Evolutionary conservation across 345 rosid species (phyloP).

Genomic region (Citrus unshiu): DNA sequence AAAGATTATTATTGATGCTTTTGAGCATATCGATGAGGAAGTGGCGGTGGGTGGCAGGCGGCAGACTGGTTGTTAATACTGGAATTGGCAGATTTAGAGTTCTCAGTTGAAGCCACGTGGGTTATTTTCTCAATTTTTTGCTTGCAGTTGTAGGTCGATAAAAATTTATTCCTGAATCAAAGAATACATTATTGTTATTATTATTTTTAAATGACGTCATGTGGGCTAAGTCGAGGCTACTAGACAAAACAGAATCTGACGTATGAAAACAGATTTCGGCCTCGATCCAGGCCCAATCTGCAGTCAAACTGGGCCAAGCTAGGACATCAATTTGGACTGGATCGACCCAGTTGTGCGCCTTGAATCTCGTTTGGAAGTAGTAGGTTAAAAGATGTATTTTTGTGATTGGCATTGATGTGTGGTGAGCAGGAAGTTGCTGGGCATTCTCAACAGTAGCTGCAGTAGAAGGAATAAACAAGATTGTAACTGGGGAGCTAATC

Average conservation of each 20-base stretch:
- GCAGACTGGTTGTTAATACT: background rate
- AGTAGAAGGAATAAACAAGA: conserved; percentile 87
- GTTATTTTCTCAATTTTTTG: background rate
- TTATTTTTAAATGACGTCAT: background rate
- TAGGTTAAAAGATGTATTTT: too few species aligned
- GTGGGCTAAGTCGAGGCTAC: background rate
- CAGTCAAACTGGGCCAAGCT: background rate
- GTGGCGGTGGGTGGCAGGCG: background rate
- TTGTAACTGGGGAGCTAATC: conserved; percentile 73
- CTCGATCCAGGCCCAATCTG: background rate
- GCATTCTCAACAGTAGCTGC: conserved; percentile 92
- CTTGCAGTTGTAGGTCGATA: background rate
- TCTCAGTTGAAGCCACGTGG: conserved; percentile 10
- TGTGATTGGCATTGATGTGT: too few species aligned
- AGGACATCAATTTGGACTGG: background rate
- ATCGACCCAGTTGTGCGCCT: background rate
- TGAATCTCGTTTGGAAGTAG: background rate
- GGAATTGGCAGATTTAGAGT: background rate
- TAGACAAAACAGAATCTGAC: background rate
- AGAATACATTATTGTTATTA: too few species aligned
- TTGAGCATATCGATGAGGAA: too few species aligned
- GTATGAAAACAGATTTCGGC: background rate
- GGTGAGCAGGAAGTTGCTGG: conserved; percentile 90
- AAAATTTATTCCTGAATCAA: background rate
- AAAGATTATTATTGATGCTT: too few species aligned